Base-by-base conservation (phyloP, 2,329 filamentous ascomycete species). In the Endocalyx cinctus region DNA sequence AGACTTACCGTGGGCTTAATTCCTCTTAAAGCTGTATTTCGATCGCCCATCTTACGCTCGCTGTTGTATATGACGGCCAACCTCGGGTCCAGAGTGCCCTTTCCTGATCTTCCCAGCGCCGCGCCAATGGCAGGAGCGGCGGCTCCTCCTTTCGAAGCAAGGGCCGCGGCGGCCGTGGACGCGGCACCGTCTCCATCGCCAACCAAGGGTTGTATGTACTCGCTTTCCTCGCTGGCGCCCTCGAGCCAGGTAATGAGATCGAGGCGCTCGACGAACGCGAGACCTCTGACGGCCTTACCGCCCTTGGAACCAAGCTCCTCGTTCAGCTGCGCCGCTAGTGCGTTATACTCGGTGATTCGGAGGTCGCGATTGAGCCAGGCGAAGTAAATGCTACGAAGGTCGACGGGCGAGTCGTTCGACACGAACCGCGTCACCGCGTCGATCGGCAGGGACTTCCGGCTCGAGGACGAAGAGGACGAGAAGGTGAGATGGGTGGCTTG, bases 211-310 rank as follows among this genome's bases (percentile, higher is more conserved):
- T 85, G 88, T 64, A 98, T 95, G 58, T 89, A 92, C 59, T 97
- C 90, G 60, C 84, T 90, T 54, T 94, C 87, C 55, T 89, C 86
- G 31, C 84, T 85, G 30, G 87, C 87, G 25, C 90, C 89, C 54
- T 90, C 87, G 34, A 98, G 69, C 87, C 88, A 98, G 13, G 87
- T 89, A 49, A 94, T 87, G 42, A 98, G 69, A 59, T 97, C 90
- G 34, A 96, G 66, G 34, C 86, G 81, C 69, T 96, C 89, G 37
- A 94, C 85, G 63, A 96, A 98, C 23, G 86, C 82, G 45, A 97
- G 67, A 57, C 92, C 94, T 62, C 89, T 83, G 16, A 96, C 86
- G 47, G 79, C 78, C n/a, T n/a, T n/a, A n/a, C n/a, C n/a, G 35
- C 81, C 81, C 14, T 69, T 68, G 13, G 75, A 78, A 2, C 67